Percentiles rank a stretch among this genome's conserved stretches.
Evolutionary conservation across 2,329 filamentous ascomycete species (phyloP).

Genomic region (Stachybotrys chlorohalonatus): DNA sequence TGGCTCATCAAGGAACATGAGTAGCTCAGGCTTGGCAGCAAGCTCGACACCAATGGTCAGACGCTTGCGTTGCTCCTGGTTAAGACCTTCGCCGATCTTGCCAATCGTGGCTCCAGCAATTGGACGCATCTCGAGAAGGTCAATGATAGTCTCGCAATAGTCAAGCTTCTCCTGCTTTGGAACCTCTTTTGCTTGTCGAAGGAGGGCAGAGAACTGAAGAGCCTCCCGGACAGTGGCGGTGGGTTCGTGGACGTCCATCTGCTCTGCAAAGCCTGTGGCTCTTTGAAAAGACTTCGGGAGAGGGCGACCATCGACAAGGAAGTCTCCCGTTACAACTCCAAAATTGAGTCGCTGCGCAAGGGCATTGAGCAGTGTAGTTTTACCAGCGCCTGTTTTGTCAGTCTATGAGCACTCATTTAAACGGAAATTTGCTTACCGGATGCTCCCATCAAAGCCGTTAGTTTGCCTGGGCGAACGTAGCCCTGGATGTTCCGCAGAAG

Average conservation of each 20-base stretch:
- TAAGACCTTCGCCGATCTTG: conserved; percentile 46
- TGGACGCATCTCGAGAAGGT: conserved; percentile 58
- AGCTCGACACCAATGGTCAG: conserved; percentile 49
- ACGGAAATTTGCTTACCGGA: conserved; percentile 22
- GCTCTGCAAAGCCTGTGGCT: conserved; percentile 62
- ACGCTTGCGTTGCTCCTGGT: conserved; percentile 49
- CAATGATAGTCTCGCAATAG: conserved; percentile 61
- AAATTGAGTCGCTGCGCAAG: conserved; percentile 68
- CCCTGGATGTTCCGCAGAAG: conserved; percentile 71
- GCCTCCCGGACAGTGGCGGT: conserved; percentile 59
- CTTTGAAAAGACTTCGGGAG: conserved; percentile 70
- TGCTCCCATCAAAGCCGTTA: conserved; percentile 69
- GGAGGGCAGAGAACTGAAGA: conserved; percentile 54
- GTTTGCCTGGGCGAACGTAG: conserved; percentile 74
- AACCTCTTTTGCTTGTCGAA: conserved; percentile 51
- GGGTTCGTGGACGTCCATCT: conserved; percentile 59
- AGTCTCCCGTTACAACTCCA: conserved; percentile 67
- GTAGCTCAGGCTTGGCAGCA: conserved; percentile 46
- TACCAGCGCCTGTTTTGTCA: conserved; percentile 39
- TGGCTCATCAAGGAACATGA: conserved; percentile 58
- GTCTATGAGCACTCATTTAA: neutral
- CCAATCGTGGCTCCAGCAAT: conserved; percentile 60
- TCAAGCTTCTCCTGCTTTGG: conserved; percentile 53
- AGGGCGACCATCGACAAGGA: conserved; percentile 66
- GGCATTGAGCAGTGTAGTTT: conserved; percentile 66